A percentile compares a stretch with the other conserved stretches of the same genome.
Conservation (phyloP, 2,329 filamentous ascomycete species). For the Bipolaris victoriae region DNA sequence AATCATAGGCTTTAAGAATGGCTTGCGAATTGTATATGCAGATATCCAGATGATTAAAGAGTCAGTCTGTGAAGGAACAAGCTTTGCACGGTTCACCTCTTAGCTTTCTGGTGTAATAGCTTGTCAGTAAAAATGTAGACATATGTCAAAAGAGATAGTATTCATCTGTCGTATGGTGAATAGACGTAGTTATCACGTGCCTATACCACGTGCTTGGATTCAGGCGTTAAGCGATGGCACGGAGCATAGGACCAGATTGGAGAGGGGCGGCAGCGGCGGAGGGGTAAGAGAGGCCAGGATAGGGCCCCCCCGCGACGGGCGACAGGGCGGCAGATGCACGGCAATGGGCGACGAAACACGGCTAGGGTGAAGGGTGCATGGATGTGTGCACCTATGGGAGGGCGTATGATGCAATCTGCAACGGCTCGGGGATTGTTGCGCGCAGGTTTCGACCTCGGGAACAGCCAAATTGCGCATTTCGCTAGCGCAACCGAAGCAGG, state of each 20-base stretch:
- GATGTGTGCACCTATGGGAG: conserved; percentile 5
- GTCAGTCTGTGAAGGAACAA: too few species aligned
- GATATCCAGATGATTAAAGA: too few species aligned
- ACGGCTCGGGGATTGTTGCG: conserved; percentile 15
- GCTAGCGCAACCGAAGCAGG: conserved; percentile 31
- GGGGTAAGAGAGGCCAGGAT: conserved; percentile 4
- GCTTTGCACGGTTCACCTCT: too few species aligned
- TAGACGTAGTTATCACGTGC: too few species aligned
- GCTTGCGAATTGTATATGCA: too few species aligned
- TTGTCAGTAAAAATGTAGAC: too few species aligned
- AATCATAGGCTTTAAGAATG: too few species aligned
- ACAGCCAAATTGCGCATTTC: conserved; percentile 32
- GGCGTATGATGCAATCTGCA: conserved; percentile 22
- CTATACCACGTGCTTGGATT: too few species aligned
- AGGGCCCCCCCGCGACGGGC: conserved; percentile 10
- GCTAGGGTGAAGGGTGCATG: conserved; percentile 25
- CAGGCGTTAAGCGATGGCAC: neutral
- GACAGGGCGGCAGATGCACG: conserved; percentile 2
- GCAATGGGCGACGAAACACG: conserved; percentile 10
- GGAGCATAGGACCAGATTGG: neutral
- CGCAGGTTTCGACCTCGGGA: conserved; percentile 33
- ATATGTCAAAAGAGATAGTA: too few species aligned
- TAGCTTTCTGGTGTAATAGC: too few species aligned
- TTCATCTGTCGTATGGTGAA: too few species aligned
- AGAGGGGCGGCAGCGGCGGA: conserved; percentile 30